These are phyloP conservation scores for Berkeleyomyces basicola DNA, from an alignment of 2,329 filamentous ascomycete genomes.

Conservation along the genomic window DNA sequence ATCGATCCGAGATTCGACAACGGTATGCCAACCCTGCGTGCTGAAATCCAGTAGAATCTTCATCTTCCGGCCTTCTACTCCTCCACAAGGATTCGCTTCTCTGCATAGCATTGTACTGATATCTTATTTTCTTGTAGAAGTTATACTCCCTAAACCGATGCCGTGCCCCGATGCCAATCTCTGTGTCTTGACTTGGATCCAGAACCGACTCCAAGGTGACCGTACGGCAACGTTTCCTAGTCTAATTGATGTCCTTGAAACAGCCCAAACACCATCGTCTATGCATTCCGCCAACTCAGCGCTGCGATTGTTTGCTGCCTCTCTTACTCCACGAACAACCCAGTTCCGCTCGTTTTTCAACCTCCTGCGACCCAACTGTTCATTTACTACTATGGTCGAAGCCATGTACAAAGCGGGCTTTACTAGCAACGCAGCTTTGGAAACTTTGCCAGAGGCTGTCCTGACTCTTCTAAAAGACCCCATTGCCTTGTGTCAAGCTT, in stretches of 20 bases:
- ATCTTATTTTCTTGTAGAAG: slow-evolving; percentile 17
- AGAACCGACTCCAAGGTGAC: slow-evolving; percentile 27
- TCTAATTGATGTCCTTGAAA: slow-evolving; percentile 24
- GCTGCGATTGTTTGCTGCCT: slow-evolving; percentile 15
- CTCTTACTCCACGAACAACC: slow-evolving; percentile 47
- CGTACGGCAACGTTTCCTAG: slow-evolving; percentile 25
- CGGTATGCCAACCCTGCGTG: slow-evolving; percentile 19
- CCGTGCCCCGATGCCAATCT: slow-evolving; percentile 20
- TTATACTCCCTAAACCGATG: slow-evolving; percentile 16
- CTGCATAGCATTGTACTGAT: background rate
- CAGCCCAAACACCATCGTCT: background rate
- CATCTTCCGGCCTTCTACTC: background rate
- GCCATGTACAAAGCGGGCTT: slow-evolving; percentile 57
- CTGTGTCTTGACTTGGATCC: slow-evolving; percentile 37
- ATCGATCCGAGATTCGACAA: slow-evolving; percentile 24
- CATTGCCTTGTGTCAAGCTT: slow-evolving; percentile 68
- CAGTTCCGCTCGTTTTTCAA: slow-evolving; percentile 54
- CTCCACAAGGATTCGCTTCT: background rate
- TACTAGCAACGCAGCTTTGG: slow-evolving; percentile 43
- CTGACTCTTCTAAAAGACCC: slow-evolving; percentile 65
- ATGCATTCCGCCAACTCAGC: background rate
- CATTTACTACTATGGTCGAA: slow-evolving; percentile 50
- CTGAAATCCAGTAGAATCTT: slow-evolving; percentile 12
- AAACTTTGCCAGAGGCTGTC: slow-evolving; percentile 75
- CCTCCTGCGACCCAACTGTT: slow-evolving; percentile 33